A percentile compares a stretch with the other conserved stretches of the same genome.
phyloP scores from a whole-genome alignment of 2,329 filamentous ascomycete species.

The Pseudogymnoascus sp. region DNA sequence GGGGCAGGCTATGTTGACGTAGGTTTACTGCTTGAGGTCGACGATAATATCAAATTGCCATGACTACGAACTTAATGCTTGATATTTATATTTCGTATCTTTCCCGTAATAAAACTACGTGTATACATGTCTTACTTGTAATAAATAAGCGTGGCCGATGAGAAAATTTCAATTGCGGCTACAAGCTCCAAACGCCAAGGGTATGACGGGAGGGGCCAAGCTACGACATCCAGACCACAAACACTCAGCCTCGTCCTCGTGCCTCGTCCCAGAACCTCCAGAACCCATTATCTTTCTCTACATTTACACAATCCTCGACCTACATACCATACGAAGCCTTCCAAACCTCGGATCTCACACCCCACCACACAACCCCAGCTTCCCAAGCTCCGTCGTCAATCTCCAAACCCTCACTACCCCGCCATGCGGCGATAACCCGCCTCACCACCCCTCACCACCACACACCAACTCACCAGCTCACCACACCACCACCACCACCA shows the following conservation, averaged over 20 bases:
- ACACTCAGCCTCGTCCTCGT: neutral
- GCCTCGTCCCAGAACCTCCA: neutral
- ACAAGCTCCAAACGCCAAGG: neutral
- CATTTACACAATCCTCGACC: neutral
- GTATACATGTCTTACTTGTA: neutral
- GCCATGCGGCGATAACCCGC: neutral
- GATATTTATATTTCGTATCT: neutral
- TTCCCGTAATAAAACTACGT: neutral
- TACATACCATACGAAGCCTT: neutral
- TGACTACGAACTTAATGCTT: neutral
- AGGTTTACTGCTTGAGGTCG: neutral
- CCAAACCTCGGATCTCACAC: neutral
- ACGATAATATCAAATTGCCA: neutral
- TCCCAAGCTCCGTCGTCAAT: neutral
- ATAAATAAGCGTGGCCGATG: neutral
- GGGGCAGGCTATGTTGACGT: neutral
- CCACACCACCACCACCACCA: neutral
- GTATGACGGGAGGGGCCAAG: neutral
- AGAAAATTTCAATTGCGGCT: neutral
- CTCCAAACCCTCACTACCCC: neutral
- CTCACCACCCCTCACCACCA: conserved; percentile 16
- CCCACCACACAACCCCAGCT: neutral
- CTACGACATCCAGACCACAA: neutral
- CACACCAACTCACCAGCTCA: neutral
- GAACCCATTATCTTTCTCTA: neutral